A percentile compares a stretch with the other conserved stretches of the same genome.
These are phyloP conservation scores for Alternaria viburni DNA, from an alignment of 2,329 filamentous ascomycete genomes.

Conservation along the genomic window DNA sequence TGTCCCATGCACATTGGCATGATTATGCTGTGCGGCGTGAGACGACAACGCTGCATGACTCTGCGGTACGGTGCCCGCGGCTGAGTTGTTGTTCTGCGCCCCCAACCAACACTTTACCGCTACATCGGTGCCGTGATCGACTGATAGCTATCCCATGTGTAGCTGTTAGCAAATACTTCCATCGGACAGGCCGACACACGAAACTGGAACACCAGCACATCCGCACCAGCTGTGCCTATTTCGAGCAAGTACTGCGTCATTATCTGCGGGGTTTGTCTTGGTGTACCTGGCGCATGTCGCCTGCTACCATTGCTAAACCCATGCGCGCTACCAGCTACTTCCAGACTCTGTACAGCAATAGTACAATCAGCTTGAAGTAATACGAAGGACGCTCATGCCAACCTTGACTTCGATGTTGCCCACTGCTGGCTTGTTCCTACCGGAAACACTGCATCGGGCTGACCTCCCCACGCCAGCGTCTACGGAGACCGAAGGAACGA, in stretches of 20 bases:
- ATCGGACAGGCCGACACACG: not conserved
- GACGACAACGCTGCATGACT: not conserved
- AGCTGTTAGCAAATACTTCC: not conserved
- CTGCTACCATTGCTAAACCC: not conserved
- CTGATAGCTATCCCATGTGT: not conserved
- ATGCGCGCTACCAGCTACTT: not conserved
- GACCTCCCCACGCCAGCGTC: not conserved
- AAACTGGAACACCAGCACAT: not conserved
- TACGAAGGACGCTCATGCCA: not conserved
- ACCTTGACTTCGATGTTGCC: constrained; percentile 12
- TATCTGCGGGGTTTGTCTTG: not conserved
- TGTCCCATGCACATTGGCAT: not conserved
- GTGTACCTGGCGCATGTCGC: not conserved
- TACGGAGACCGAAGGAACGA: constrained; percentile 6
- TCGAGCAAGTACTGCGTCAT: not conserved
- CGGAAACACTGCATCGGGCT: constrained; percentile 21
- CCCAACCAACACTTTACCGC: not conserved
- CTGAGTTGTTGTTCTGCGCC: not conserved
- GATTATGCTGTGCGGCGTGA: not conserved
- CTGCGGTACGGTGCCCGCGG: not conserved
- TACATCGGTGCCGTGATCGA: not conserved
- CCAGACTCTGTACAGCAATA: not conserved
- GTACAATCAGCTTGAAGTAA: not conserved
- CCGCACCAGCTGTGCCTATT: not conserved
- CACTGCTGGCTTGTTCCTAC: constrained; percentile 26